phyloP scores from a whole-genome alignment of 805 yeast genomes.

The Candida khao-thaluensis region DNA sequence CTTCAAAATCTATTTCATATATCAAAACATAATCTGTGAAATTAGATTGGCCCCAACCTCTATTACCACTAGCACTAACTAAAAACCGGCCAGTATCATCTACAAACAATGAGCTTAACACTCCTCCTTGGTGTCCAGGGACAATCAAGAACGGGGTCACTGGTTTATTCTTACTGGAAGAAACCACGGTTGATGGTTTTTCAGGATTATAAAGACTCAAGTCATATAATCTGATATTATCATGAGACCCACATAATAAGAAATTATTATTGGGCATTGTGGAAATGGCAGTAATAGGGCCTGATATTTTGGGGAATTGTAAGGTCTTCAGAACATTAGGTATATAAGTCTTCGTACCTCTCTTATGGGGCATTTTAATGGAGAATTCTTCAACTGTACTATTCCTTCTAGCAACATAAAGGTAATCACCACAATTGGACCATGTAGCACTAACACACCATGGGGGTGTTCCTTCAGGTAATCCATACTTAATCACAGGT shows the following conservation, averaged over 20 bases:
- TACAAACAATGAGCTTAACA: slow-evolving; percentile 68
- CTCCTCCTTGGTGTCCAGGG: slow-evolving; percentile 97
- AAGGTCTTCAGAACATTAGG: slow-evolving; percentile 58
- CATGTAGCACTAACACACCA: slow-evolving; percentile 92
- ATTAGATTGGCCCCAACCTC: slow-evolving; percentile 88
- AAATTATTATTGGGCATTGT: slow-evolving; percentile 81
- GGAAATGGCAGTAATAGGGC: slow-evolving; percentile 80
- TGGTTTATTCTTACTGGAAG: slow-evolving; percentile 26
- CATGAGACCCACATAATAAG: slow-evolving; percentile 83
- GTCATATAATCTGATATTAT: slow-evolving; percentile 86
- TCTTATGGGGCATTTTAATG: slow-evolving; percentile 53
- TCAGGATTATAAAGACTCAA: slow-evolving; percentile 45
- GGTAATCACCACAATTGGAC: slow-evolving; percentile 77
- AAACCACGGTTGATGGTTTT: slow-evolving; percentile 18
- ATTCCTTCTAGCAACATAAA: slow-evolving; percentile 87
- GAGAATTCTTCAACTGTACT: slow-evolving; percentile 78
- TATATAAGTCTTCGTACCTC: slow-evolving; percentile 14
- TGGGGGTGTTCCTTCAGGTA: slow-evolving; percentile 75
- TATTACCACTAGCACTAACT: slow-evolving; percentile 88
- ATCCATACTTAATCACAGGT: slow-evolving; percentile 48
- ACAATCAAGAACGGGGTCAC: slow-evolving; percentile 81
- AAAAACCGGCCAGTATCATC: slow-evolving; percentile 88
- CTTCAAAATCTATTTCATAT: slow-evolving; percentile 66
- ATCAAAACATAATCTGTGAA: slow-evolving; percentile 78
- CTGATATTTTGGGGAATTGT: slow-evolving; percentile 82